Conservation (phyloP, 257 asterid genomes). For the Salvia miltiorrhiza region DNA sequence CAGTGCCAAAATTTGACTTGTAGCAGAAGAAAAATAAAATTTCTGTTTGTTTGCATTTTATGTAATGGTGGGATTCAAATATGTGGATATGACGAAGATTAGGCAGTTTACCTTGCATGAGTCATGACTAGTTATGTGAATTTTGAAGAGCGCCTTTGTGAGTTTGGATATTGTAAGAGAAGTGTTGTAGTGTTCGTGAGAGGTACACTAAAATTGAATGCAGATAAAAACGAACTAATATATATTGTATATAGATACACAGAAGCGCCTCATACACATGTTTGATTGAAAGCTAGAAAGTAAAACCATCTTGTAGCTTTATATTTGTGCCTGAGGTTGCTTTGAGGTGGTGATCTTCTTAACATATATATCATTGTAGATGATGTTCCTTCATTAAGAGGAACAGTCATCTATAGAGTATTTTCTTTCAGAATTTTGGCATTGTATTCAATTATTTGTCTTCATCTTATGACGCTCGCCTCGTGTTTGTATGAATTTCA, state of each 20-base stretch:
- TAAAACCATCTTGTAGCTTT: no score
- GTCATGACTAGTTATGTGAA: background rate
- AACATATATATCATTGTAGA: background rate
- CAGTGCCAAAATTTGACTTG: background rate
- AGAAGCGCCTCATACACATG: background rate
- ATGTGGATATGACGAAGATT: background rate
- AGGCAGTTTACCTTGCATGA: background rate
- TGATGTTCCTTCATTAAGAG: background rate
- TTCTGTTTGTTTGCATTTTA: background rate
- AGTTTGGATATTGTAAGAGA: background rate
- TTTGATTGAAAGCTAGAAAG: no score
- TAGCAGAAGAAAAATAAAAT: no score
- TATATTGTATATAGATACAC: background rate
- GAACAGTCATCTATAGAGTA: background rate
- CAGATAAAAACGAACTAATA: background rate
- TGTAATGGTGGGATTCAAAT: background rate
- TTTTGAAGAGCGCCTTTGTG: background rate
- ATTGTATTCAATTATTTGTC: background rate
- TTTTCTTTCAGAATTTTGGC: background rate
- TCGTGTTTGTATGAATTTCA: constrained; percentile 27
- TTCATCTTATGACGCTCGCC: constrained; percentile 3
- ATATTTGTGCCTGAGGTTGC: no score
- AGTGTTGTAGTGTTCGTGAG: background rate
- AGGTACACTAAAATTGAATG: background rate
- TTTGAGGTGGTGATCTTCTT: constrained; percentile 2